These are phyloP conservation scores for Piper betle DNA, from an alignment of 164 flowering plant genomes.

Conservation along the genomic window DNA sequence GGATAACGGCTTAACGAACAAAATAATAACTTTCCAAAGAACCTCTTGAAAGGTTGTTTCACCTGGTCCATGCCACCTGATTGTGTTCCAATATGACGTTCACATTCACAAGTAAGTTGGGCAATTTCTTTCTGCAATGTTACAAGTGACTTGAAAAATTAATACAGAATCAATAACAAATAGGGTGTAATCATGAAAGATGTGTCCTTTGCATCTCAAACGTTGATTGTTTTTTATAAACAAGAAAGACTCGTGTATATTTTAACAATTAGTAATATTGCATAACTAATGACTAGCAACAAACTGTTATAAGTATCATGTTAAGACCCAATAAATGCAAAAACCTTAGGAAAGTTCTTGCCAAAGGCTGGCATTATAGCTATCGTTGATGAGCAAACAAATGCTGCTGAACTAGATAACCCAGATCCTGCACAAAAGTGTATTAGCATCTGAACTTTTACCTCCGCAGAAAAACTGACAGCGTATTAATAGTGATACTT, in stretches of 20 bases:
- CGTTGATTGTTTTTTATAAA: background rate
- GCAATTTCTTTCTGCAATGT: conserved; percentile 80
- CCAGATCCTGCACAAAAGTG: conserved; percentile 65
- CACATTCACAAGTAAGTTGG: conserved; percentile 92
- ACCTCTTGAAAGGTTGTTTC: background rate
- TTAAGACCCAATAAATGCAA: background rate
- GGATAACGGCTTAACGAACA: background rate
- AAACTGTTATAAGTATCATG: background rate
- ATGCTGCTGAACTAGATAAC: conserved; percentile 93
- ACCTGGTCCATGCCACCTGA: conserved; percentile 99
- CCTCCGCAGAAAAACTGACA: background rate
- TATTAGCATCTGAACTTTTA: background rate
- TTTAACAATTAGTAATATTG: too few relatives aligned
- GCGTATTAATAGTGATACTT: conserved; percentile 3
- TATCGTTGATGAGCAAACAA: conserved; percentile 91
- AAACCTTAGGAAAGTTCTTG: conserved; percentile 70
- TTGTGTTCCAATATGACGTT: conserved; percentile 95
- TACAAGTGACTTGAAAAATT: background rate
- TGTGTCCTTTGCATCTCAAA: background rate
- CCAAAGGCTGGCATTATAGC: conserved; percentile 84
- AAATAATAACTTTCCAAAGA: background rate
- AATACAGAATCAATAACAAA: background rate
- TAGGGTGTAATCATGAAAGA: background rate
- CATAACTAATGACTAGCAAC: too few relatives aligned
- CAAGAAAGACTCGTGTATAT: too few relatives aligned